Conservation (phyloP, 352 stramenopile species). For the Albugo laibachii region DNA sequence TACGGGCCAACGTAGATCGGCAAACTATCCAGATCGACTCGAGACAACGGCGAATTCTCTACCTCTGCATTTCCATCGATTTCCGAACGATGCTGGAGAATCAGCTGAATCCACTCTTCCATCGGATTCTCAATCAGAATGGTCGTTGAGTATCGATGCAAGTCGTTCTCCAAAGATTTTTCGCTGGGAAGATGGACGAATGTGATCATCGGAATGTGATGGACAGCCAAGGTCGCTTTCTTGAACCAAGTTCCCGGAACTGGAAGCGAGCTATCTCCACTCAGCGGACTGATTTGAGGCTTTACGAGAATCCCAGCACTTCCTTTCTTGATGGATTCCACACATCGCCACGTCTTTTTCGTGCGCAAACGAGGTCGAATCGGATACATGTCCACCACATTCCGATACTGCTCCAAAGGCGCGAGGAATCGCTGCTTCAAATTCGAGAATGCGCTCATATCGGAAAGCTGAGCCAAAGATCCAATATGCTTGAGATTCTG, state of each 20-base stretch:
- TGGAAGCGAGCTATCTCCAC: constrained; percentile 65
- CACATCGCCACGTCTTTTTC: constrained; percentile 70
- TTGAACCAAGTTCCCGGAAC: constrained; percentile 71
- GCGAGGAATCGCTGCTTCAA: constrained; percentile 37
- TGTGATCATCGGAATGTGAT: constrained; percentile 57
- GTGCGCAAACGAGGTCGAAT: constrained; percentile 46
- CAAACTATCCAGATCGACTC: constrained; percentile 32
- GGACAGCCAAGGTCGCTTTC: constrained; percentile 56
- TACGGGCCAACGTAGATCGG: constrained; percentile 53
- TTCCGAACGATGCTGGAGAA: constrained; percentile 11
- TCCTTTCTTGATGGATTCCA: constrained; percentile 58
- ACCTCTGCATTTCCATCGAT: no score
- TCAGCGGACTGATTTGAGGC: constrained; percentile 82
- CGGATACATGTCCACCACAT: constrained; percentile 23
- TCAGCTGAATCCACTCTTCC: constrained; percentile 46
- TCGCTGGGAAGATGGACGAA: constrained; percentile 28
- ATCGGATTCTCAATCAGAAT: constrained; percentile 41
- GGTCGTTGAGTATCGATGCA: constrained; percentile 17
- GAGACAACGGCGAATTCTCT: not conserved
- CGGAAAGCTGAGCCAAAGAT: constrained; percentile 11
- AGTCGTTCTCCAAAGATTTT: constrained; percentile 16
- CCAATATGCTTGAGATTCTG: not conserved
- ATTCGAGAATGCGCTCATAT: constrained; percentile 33
- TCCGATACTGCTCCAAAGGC: constrained; percentile 42
- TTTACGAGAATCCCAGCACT: constrained; percentile 75